These are phyloP conservation scores for Coleophoma cylindrospora DNA, from an alignment of 2,329 filamentous ascomycete genomes.

Conservation along the genomic window DNA sequence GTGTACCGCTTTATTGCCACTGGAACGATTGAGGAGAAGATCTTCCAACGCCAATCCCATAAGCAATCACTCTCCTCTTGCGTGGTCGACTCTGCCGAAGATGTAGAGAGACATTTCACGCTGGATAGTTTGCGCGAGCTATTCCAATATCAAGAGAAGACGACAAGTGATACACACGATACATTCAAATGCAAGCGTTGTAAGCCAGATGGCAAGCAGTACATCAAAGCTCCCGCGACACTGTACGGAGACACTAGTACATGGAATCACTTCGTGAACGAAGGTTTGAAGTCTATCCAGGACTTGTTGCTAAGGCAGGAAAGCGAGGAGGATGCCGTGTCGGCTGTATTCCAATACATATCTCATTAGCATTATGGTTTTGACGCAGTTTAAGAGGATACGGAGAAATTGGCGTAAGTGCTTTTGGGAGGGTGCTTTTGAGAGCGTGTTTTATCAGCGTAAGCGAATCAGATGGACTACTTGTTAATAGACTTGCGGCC, in stretches of 20 bases:
- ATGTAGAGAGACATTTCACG: constrained; percentile 95
- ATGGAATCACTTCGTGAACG: constrained; percentile 97
- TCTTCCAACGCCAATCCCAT: constrained; percentile 97
- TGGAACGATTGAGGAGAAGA: constrained; percentile 97
- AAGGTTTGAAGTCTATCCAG: constrained; percentile 75
- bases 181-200: constrained; percentile 98
- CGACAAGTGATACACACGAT: constrained; percentile 90
- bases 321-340: constrained; percentile 71
- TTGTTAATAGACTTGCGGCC: no score
- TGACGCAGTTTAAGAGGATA: no score
- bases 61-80: constrained; percentile 96
- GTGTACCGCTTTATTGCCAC: constrained; percentile 99
- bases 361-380: constrained; percentile 55
- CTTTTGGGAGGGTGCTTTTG: no score
- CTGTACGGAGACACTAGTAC: constrained; percentile 96
- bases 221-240: constrained; percentile 88
- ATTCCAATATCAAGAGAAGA: constrained; percentile 85
- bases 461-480: no score
- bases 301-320: constrained; percentile 89
- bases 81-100: constrained; percentile 93
- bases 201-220: constrained; percentile 79
- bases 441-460: no score
- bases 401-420: no score
- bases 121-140: constrained; percentile 86
- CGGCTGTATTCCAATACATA: constrained; percentile 97